These are phyloP conservation scores for Prasinococcaceae sp. DNA, from an alignment of 139 green algal species.

Conservation along the genomic window DNA sequence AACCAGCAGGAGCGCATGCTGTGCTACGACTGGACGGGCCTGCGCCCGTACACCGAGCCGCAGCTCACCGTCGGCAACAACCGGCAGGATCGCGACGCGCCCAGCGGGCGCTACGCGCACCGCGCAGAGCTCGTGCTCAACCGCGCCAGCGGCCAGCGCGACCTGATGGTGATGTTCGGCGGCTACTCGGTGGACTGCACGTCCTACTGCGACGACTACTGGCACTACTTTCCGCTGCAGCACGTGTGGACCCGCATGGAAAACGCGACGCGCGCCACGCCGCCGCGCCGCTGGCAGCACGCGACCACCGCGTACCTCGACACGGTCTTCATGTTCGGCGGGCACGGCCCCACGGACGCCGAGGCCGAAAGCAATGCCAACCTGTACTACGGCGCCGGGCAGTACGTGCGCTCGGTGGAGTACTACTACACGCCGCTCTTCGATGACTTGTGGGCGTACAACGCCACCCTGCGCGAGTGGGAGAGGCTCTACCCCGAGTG, in stretches of 20 bases:
- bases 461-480: constrained; percentile 8
- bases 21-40: constrained; percentile 14
- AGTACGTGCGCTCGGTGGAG: neutral
- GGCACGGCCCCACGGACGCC: neutral
- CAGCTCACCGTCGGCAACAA: neutral
- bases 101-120: constrained; percentile 6
- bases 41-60: constrained; percentile 7
- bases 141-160: neutral
- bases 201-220: constrained; percentile 10
- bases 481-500: neutral
- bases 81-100: neutral
- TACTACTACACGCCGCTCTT: constrained; percentile 3
- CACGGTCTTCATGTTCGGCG: constrained; percentile 13
- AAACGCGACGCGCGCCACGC: neutral
- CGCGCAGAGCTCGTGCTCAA: constrained; percentile 3
- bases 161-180: constrained; percentile 9
- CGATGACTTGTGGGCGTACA: constrained; percentile 15
- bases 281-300: constrained; percentile 7
- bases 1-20: neutral
- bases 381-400: too few species aligned
- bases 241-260: constrained; percentile 3
- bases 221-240: constrained; percentile 5
- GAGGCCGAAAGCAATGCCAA: too few species aligned
- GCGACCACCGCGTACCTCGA: constrained; percentile 4
- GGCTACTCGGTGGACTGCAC: constrained; percentile 12